These are phyloP conservation scores for Fraxinus platypoda DNA, from an alignment of 305 asterid species.

Conservation along the genomic window DNA sequence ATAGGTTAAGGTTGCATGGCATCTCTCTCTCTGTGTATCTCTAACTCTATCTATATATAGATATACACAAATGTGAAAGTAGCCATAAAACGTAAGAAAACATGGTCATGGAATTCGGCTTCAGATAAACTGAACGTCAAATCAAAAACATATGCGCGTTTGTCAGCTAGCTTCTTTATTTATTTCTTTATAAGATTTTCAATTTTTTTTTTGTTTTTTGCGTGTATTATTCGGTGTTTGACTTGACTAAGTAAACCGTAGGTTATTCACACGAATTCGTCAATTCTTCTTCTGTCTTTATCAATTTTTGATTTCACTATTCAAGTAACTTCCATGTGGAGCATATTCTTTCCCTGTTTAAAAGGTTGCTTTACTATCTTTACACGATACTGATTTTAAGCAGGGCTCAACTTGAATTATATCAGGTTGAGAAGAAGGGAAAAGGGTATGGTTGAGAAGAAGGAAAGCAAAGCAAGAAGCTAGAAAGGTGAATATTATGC, in stretches of 20 bases:
- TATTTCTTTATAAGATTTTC: neutral
- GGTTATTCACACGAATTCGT: neutral
- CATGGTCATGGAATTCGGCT: constrained; percentile 32
- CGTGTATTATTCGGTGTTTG: neutral
- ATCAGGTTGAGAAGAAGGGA: neutral
- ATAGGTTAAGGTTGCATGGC: neutral
- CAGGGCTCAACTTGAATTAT: neutral
- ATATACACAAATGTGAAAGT: neutral
- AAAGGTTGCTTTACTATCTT: neutral
- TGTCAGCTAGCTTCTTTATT: neutral
- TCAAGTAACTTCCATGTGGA: neutral
- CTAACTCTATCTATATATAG: no score
- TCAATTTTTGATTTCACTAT: neutral
- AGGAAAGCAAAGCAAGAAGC: neutral
- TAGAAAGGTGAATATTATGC: neutral
- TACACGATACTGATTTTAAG: neutral
- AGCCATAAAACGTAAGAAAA: neutral
- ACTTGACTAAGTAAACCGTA: constrained; percentile 23
- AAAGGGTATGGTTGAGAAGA: neutral
- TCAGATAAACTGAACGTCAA: neutral
- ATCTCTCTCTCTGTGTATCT: neutral
- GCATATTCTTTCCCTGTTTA: no score
- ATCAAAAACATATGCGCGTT: neutral
- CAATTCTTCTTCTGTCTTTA: neutral
- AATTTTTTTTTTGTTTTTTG: neutral